Conservation (phyloP, 2,329 filamentous ascomycete species). For the Helotiales sp. region DNA sequence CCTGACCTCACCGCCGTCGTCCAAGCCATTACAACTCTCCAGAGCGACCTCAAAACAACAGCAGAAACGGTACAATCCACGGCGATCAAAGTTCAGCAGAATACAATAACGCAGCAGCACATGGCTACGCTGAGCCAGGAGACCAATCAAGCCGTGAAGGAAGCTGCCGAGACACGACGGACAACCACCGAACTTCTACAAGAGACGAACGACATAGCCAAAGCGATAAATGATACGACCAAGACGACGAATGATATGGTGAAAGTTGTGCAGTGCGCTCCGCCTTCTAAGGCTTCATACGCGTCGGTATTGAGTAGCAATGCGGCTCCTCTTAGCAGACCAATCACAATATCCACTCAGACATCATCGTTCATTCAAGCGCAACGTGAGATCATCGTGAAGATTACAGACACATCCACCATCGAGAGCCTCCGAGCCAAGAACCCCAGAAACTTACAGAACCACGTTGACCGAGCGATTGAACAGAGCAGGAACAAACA, state of each 20-base stretch:
- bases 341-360: conserved; percentile 30
- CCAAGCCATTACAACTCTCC: conserved; percentile 15
- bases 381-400: conserved; percentile 33
- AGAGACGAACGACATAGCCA: conserved; percentile 16
- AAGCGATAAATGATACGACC: conserved; percentile 3
- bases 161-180: conserved; percentile 5
- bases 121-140: conserved; percentile 16
- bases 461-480: conserved; percentile 30
- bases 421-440: conserved; percentile 30
- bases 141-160: conserved; percentile 16
- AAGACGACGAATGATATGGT: conserved; percentile 9
- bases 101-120: conserved; percentile 13
- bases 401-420: conserved; percentile 28
- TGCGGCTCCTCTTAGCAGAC: conserved; percentile 22
- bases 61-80: conserved; percentile 4
- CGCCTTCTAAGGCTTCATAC: conserved; percentile 1
- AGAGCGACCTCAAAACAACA: conserved; percentile 18
- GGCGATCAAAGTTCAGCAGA: conserved; percentile 16
- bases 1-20: conserved; percentile 8
- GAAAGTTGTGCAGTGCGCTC: conserved; percentile 1
- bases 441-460: conserved; percentile 26
- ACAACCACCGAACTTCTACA: conserved; percentile 14
- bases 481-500: conserved; percentile 28
- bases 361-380: conserved; percentile 26
- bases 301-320: conserved; percentile 10